phyloP scores from a whole-genome alignment of 2,329 filamentous ascomycete genomes.

The Amauroascus niger region DNA sequence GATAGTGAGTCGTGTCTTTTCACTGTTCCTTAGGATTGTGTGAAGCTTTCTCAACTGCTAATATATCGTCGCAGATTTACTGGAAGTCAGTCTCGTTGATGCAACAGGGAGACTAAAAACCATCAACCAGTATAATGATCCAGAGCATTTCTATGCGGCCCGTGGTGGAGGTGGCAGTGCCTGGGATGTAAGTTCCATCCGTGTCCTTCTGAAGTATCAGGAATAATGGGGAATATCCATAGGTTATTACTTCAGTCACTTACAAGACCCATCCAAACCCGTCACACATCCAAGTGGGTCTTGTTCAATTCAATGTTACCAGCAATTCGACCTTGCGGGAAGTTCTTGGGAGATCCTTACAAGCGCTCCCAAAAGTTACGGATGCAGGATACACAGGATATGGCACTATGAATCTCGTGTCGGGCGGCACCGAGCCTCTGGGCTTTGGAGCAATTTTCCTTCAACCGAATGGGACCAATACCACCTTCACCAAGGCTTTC shows the following conservation, averaged over 20 bases:
- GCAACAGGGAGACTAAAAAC: slow-evolving; percentile 17
- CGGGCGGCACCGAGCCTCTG: neutral
- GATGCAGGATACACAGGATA: slow-evolving; percentile 27
- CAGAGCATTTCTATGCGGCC: slow-evolving; percentile 23
- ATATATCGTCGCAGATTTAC: slow-evolving; percentile 16
- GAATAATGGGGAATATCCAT: neutral
- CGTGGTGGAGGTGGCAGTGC: slow-evolving; percentile 23
- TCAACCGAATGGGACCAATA: slow-evolving; percentile 25
- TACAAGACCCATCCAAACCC: slow-evolving; percentile 24
- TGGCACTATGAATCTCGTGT: slow-evolving; percentile 15
- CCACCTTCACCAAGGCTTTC: slow-evolving; percentile 18
- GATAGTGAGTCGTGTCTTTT: slow-evolving; percentile 19
- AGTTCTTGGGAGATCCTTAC: slow-evolving; percentile 19
- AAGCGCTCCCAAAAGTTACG: slow-evolving; percentile 21
- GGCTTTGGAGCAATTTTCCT: slow-evolving; percentile 26
- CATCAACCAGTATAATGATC: slow-evolving; percentile 22
- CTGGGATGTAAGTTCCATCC: slow-evolving; percentile 20
- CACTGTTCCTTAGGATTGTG: neutral
- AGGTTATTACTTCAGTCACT: slow-evolving; percentile 21
- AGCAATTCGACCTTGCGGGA: slow-evolving; percentile 17
- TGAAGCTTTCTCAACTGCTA: neutral
- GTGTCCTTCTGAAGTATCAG: neutral
- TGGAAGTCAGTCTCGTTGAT: slow-evolving; percentile 21
- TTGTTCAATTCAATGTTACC: slow-evolving; percentile 24
- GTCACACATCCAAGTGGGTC: slow-evolving; percentile 23